A percentile compares a stretch with the other conserved stretches of the same genome.
Conservation (phyloP, 495 filamentous ascomycete genomes). For the Xanthoparmelia taractica region DNA sequence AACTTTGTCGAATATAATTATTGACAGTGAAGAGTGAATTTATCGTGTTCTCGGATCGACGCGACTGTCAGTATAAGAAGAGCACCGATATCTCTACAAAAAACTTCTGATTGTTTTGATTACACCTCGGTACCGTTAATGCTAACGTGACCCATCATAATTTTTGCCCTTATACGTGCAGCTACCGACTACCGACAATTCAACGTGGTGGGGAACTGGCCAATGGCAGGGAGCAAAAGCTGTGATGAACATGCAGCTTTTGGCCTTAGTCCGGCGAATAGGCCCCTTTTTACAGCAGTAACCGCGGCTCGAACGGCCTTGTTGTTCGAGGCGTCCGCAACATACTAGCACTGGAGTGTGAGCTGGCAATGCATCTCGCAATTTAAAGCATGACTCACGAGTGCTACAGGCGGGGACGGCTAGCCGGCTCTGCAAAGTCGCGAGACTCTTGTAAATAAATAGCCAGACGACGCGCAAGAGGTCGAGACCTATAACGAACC, state of each 20-base stretch:
- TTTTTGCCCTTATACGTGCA: background rate
- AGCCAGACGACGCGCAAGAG: background rate
- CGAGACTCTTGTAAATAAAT: background rate
- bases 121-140: constrained; percentile 8
- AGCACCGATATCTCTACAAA: background rate
- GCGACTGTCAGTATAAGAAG: background rate
- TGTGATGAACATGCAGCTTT: constrained; percentile 11
- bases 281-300: background rate
- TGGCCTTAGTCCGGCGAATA: constrained; percentile 3
- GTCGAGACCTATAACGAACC: background rate
- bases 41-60: background rate
- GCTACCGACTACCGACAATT: constrained; percentile 1
- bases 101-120: constrained; percentile 11
- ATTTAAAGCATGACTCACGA: background rate
- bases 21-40: background rate
- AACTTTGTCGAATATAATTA: background rate
- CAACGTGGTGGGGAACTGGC: background rate
- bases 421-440: background rate
- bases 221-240: background rate
- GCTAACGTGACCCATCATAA: too few species aligned
- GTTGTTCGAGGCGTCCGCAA: background rate
- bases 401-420: background rate
- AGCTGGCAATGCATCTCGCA: constrained; percentile 3
- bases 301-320: background rate
- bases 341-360: background rate